Conservation (phyloP, 1,284 basidiomycete species). For the Trichosporon ovoides region DNA sequence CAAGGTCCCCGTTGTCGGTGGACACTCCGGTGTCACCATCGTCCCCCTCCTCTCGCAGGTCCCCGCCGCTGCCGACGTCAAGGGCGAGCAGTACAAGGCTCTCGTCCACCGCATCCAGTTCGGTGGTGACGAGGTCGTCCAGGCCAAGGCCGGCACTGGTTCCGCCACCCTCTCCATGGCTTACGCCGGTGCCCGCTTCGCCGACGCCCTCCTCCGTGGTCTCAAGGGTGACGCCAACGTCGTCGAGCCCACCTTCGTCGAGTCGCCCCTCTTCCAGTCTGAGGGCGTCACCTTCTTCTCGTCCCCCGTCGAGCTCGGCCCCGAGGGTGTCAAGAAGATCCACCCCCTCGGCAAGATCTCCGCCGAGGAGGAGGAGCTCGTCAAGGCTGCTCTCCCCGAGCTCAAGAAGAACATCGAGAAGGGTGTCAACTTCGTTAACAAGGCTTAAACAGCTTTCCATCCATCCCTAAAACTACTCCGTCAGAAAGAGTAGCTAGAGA, state of each 20-base stretch:
- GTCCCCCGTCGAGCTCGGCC: constrained; percentile 72
- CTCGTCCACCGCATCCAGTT: constrained; percentile 90
- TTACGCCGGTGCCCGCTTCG: constrained; percentile 79
- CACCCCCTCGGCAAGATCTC: constrained; percentile 70
- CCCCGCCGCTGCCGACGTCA: constrained; percentile 55
- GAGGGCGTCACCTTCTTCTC: constrained; percentile 83
- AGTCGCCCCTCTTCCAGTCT: constrained; percentile 67
- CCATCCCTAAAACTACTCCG: no score
- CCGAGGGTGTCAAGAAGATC: constrained; percentile 85
- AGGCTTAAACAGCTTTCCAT: not conserved
- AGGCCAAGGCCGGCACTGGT: constrained; percentile 84
- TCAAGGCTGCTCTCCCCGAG: constrained; percentile 83
- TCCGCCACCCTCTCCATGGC: constrained; percentile 87
- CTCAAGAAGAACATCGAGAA: constrained; percentile 96
- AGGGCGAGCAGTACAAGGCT: constrained; percentile 56
- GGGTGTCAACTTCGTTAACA: constrained; percentile 70
- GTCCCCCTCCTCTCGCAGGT: constrained; percentile 93
- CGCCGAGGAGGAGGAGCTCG: constrained; percentile 74
- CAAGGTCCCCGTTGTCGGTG: constrained; percentile 81
- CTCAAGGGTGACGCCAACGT: constrained; percentile 82
- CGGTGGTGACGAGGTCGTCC: constrained; percentile 86
- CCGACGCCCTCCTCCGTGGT: constrained; percentile 73
- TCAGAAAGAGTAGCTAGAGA: not conserved
- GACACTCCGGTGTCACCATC: constrained; percentile 95
- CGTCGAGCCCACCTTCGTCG: constrained; percentile 76